Evolutionary conservation across 2,329 filamentous ascomycete species (phyloP).

Genomic region (Peltaster fructicola): DNA sequence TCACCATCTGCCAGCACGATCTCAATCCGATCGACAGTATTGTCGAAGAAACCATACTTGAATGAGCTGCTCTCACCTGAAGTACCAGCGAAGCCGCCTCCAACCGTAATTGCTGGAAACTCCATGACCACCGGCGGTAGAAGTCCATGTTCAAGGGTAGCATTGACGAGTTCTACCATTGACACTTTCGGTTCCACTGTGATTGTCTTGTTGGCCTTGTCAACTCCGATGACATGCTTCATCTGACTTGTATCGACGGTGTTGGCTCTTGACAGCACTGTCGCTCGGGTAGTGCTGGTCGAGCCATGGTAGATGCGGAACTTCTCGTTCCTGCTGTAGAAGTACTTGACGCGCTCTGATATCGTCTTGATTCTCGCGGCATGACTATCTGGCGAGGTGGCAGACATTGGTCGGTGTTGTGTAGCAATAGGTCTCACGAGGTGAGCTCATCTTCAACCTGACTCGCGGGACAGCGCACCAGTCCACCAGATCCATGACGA

Average conservation of each 20-base stretch:
- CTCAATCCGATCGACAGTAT: conserved; percentile 43
- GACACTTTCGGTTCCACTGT: conserved; percentile 51
- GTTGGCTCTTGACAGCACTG: conserved; percentile 15
- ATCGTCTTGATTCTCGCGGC: too few species aligned
- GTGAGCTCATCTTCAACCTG: too few species aligned
- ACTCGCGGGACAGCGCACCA: too few species aligned
- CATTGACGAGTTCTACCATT: conserved; percentile 46
- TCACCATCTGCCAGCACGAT: conserved; percentile 46
- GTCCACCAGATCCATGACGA: too few species aligned
- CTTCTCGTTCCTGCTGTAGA: too few species aligned
- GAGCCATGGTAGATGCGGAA: conserved; percentile 65
- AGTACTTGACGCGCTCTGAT: too few species aligned
- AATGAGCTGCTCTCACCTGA: conserved; percentile 54
- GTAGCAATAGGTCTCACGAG: too few species aligned
- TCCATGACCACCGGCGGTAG: conserved; percentile 53
- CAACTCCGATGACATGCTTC: conserved; percentile 29
- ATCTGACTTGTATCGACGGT: conserved; percentile 31
- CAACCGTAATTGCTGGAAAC: conserved; percentile 51
- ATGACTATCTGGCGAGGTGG: too few species aligned
- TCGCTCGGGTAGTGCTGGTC: conserved; percentile 55
- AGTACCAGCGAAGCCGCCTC: conserved; percentile 49
- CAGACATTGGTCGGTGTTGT: too few species aligned
- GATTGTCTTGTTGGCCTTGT: conserved; percentile 23
- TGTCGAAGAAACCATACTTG: conserved; percentile 48
- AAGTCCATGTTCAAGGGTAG: conserved; percentile 36